A percentile compares a stretch with the other conserved stretches of the same genome.
phyloP scores from a whole-genome alignment of 176 grass and related monocot genomes.

The Tillandsia fasciculata region DNA sequence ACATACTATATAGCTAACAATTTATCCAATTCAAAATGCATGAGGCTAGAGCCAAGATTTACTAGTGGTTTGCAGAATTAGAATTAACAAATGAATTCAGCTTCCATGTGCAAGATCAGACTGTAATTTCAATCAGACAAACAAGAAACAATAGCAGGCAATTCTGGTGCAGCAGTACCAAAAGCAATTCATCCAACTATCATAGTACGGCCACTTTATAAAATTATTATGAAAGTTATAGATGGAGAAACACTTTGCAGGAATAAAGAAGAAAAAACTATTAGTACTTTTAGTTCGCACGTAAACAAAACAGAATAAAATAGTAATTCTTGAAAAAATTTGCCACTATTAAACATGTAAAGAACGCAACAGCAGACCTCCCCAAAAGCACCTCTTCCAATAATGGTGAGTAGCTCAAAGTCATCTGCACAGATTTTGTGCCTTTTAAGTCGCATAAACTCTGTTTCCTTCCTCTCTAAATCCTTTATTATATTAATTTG shows the following conservation, averaged over 20 bases:
- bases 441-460: constrained; percentile 96
- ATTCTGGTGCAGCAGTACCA: constrained; percentile 13
- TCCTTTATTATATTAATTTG: constrained; percentile 93
- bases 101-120: not conserved
- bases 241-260: not conserved
- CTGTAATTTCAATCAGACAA: not conserved
- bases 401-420: constrained; percentile 94
- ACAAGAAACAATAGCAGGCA: constrained; percentile 20
- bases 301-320: not conserved
- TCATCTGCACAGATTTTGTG: constrained; percentile 99
- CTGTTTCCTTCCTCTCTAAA: constrained; percentile 96
- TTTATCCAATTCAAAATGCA: not conserved
- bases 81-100: not conserved
- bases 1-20: not conserved
- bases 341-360: not conserved
- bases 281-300: not conserved
- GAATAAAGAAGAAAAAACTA: not conserved
- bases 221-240: not conserved
- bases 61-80: not conserved
- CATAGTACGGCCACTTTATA: not conserved
- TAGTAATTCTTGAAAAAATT: not conserved
- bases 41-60: not conserved
- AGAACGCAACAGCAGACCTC: constrained; percentile 51
- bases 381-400: constrained; percentile 98
- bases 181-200: not conserved